A percentile compares a stretch with the other conserved stretches of the same genome.
Conservation (phyloP, 1,284 basidiomycete species). For the Cryptococcus sp. region DNA sequence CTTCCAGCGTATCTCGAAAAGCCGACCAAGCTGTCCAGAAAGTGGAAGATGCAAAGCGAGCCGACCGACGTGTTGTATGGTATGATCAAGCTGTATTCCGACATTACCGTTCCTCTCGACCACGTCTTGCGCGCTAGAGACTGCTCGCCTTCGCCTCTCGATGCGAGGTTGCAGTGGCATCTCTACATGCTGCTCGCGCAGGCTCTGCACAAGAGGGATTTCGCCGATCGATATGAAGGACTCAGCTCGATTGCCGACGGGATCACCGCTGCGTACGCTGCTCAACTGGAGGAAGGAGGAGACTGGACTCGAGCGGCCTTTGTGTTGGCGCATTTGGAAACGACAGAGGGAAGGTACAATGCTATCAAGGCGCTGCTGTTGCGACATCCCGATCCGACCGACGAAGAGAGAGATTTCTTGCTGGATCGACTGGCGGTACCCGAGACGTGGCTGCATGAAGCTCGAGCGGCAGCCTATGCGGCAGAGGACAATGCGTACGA, state of each 20-base stretch:
- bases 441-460: slow-evolving; percentile 76
- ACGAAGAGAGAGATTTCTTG: slow-evolving; percentile 68
- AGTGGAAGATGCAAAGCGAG: slow-evolving; percentile 33
- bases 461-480: slow-evolving; percentile 51
- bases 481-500: slow-evolving; percentile 57
- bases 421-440: slow-evolving; percentile 74
- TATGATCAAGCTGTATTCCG: slow-evolving; percentile 69
- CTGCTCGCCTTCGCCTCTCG: slow-evolving; percentile 68
- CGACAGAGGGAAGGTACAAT: slow-evolving; percentile 64
- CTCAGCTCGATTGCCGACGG: slow-evolving; percentile 77
- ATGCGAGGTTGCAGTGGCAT: slow-evolving; percentile 87
- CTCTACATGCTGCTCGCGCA: slow-evolving; percentile 81
- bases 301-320: slow-evolving; percentile 83
- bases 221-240: slow-evolving; percentile 70
- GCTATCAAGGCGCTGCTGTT: slow-evolving; percentile 75
- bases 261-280: slow-evolving; percentile 76
- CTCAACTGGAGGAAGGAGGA: slow-evolving; percentile 75
- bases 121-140: slow-evolving; percentile 58
- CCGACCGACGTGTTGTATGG: slow-evolving; percentile 70
- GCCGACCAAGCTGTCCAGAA: slow-evolving; percentile 32
- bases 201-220: slow-evolving; percentile 75
- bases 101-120: slow-evolving; percentile 51
- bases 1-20: slow-evolving; percentile 62
- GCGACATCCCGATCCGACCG: slow-evolving; percentile 63
- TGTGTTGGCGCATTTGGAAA: slow-evolving; percentile 82